Evolutionary conservation across 2,329 filamentous ascomycete species (phyloP).

Genomic region (Ceratocystis eucalypticola): DNA sequence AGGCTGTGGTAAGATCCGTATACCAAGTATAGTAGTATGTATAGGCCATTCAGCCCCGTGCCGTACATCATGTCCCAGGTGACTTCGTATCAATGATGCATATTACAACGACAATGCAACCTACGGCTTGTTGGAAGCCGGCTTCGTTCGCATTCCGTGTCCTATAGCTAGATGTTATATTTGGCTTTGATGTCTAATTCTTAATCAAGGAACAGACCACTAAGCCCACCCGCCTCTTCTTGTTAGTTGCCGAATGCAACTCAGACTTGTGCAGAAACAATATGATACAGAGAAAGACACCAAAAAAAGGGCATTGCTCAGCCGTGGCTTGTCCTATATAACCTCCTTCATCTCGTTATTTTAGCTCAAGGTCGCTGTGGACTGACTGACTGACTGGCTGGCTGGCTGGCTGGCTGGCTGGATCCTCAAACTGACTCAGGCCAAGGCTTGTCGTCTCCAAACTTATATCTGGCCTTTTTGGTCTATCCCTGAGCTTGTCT

Average conservation of each 20-base stretch:
- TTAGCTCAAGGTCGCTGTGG: background rate
- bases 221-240: background rate
- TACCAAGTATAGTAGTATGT: background rate
- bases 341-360: background rate
- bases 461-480: conserved; percentile 17
- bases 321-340: background rate
- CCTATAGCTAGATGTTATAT: background rate
- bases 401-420: background rate
- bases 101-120: no score
- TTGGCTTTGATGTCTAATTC: background rate
- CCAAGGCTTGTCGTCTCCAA: background rate
- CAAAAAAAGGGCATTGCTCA: background rate
- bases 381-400: background rate
- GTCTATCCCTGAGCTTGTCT: conserved; percentile 4
- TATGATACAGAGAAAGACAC: background rate
- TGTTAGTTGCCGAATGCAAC: background rate
- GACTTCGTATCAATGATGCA: background rate
- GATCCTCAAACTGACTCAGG: conserved; percentile 1
- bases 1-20: background rate
- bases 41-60: no score
- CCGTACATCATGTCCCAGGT: no score
- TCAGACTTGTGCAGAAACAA: background rate
- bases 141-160: background rate
- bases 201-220: background rate
- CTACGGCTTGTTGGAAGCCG: no score